Evolutionary conservation across 805 yeast genomes (phyloP).

Genomic region (Spathaspora sp.): DNA sequence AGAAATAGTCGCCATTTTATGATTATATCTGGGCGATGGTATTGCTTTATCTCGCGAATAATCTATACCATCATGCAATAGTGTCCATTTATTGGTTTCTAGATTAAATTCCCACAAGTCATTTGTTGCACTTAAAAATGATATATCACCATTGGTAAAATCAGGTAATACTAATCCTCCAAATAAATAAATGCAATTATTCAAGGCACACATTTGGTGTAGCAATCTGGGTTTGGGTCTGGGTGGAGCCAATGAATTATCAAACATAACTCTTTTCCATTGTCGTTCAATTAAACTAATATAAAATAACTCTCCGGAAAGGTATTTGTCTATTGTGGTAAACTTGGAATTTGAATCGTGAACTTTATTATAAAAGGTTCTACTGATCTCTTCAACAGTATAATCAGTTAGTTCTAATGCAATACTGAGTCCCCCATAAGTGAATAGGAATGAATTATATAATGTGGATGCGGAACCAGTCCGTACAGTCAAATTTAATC

Average conservation of each 20-base stretch:
- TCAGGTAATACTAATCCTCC: constrained; percentile 53
- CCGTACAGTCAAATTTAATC: constrained; percentile 54
- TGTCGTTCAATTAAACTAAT: constrained; percentile 54
- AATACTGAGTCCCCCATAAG: constrained; percentile 65
- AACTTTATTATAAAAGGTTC: constrained; percentile 31
- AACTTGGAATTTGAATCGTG: constrained; percentile 20
- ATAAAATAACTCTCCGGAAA: constrained; percentile 63
- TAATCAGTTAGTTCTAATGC: constrained; percentile 47
- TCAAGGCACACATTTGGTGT: constrained; percentile 53
- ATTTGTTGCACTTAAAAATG: constrained; percentile 44
- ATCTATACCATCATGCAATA: constrained; percentile 36
- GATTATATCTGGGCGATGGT: constrained; percentile 48
- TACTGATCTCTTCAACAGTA: constrained; percentile 35
- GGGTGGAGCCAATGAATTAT: constrained; percentile 7
- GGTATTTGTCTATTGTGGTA: constrained; percentile 29
- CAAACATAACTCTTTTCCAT: constrained; percentile 48
- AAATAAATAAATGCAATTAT: constrained; percentile 50
- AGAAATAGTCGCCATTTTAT: constrained; percentile 42
- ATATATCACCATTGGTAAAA: neutral
- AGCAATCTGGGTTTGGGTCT: constrained; percentile 49
- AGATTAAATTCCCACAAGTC: constrained; percentile 71
- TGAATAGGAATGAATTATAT: constrained; percentile 57
- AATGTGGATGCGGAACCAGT: constrained; percentile 65
- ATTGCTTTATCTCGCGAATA: constrained; percentile 15
- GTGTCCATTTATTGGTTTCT: constrained; percentile 49